A percentile compares a stretch with the other conserved stretches of the same genome.
Conservation (phyloP, 2,329 filamentous ascomycete species). For the Colletotrichum sp. region DNA sequence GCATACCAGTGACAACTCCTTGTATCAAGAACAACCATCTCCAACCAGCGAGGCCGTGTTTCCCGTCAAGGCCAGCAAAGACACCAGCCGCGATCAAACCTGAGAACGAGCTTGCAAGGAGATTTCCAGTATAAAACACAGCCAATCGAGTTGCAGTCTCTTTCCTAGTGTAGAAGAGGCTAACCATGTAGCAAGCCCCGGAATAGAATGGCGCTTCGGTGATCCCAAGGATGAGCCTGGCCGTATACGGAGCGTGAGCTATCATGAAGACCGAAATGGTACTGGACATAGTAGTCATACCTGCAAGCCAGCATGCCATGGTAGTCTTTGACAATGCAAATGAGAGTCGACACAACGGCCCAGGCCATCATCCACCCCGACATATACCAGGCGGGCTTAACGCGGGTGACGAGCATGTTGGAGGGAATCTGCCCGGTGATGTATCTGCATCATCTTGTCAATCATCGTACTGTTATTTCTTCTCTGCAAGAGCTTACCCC, state of each 20-base stretch:
- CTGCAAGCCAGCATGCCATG: slow-evolving; percentile 11
- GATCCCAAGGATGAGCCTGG: slow-evolving; percentile 11
- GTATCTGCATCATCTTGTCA: slow-evolving; percentile 4
- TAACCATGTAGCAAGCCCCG: slow-evolving; percentile 19
- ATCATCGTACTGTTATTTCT: background rate
- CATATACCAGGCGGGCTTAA: slow-evolving; percentile 22
- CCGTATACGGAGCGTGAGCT: background rate
- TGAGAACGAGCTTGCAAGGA: slow-evolving; percentile 48
- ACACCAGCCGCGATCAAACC: slow-evolving; percentile 49
- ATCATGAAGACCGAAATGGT: background rate
- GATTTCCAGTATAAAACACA: slow-evolving; percentile 49
- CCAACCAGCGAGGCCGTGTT: slow-evolving; percentile 42
- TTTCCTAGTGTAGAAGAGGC: slow-evolving; percentile 19
- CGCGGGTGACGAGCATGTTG: slow-evolving; percentile 37
- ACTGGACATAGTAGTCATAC: background rate
- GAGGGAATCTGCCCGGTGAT: slow-evolving; percentile 27
- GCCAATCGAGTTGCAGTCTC: slow-evolving; percentile 37
- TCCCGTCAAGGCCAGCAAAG: slow-evolving; percentile 45
- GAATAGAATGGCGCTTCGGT: slow-evolving; percentile 21
- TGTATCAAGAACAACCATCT: slow-evolving; percentile 35
- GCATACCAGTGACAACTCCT: background rate
- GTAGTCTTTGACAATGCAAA: slow-evolving; percentile 6
- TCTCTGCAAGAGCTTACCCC: slow-evolving; percentile 31
- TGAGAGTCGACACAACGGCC: slow-evolving; percentile 9
- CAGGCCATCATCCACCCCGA: slow-evolving; percentile 13